These are phyloP conservation scores for Tremella fuciformis DNA, from an alignment of 768 basidiomycete genomes.

Conservation along the genomic window DNA sequence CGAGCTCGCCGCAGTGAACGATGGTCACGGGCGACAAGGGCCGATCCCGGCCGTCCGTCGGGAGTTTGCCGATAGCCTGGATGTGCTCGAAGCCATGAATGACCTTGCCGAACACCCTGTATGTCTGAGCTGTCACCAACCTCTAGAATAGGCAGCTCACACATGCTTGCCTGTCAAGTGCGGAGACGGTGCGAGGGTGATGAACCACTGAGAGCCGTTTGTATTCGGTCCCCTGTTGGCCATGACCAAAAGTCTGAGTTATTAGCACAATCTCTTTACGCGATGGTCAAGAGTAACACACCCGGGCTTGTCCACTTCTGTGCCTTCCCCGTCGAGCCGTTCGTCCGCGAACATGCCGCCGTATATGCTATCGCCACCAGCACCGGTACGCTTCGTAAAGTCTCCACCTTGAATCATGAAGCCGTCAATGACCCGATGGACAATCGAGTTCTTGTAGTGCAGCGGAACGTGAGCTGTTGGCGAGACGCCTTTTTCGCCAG, in stretches of 20 bases:
- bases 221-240: conserved; percentile 73
- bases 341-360: conserved; percentile 69
- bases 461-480: conserved; percentile 64
- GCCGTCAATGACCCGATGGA: conserved; percentile 70
- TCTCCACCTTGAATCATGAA: conserved; percentile 79
- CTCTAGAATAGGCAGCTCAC: conserved; percentile 23
- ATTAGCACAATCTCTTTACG: neutral
- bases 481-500: conserved; percentile 77
- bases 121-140: neutral
- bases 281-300: conserved; percentile 41
- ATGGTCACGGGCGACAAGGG: conserved; percentile 68
- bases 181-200: conserved; percentile 71
- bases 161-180: conserved; percentile 51
- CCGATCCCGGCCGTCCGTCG: conserved; percentile 71
- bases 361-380: conserved; percentile 53
- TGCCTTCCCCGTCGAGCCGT: conserved; percentile 58
- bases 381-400: conserved; percentile 60
- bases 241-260: conserved; percentile 75
- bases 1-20: conserved; percentile 78
- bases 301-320: conserved; percentile 60
- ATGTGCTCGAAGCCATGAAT: conserved; percentile 56
- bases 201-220: conserved; percentile 82
- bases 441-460: conserved; percentile 74
- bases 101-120: conserved; percentile 49
- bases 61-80: conserved; percentile 61